A percentile compares a stretch with the other conserved stretches of the same genome.
Conservation (phyloP, 2,329 filamentous ascomycete genomes). For the Ophiostoma quercus region DNA sequence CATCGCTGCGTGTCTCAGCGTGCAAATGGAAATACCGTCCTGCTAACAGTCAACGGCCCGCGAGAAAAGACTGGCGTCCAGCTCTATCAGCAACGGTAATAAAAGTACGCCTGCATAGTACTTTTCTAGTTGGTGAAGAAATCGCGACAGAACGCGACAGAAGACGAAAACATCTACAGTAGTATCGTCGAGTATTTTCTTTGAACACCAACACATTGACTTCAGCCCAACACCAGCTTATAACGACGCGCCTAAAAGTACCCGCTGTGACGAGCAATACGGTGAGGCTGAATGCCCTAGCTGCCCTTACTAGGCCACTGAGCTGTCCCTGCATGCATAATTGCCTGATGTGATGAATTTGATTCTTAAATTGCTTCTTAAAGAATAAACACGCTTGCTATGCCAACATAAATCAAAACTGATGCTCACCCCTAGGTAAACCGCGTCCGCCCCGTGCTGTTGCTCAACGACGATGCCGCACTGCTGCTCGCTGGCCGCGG, state of each 20-base stretch:
- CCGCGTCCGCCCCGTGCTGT: slow-evolving; percentile 24
- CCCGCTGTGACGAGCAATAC: background rate
- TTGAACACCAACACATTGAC: background rate
- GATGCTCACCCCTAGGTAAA: slow-evolving; percentile 1
- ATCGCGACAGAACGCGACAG: background rate
- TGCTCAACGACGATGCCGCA: slow-evolving; percentile 23
- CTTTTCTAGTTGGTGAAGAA: background rate
- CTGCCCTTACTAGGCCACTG: background rate
- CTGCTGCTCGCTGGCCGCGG: slow-evolving; percentile 26
- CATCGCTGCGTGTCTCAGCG: background rate
- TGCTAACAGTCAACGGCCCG: background rate
- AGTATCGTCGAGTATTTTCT: background rate
- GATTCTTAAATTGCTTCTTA: no score
- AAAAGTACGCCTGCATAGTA: background rate
- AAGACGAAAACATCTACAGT: no score
- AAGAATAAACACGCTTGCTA: background rate
- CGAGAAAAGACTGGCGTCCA: background rate
- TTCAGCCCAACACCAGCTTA: background rate
- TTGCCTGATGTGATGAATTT: background rate
- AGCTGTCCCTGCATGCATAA: background rate
- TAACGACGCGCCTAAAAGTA: background rate
- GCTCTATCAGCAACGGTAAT: background rate
- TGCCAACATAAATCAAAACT: background rate
- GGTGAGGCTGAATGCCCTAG: background rate
- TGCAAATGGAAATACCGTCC: background rate